These are phyloP conservation scores for Ceratobasidium sp. DNA, from an alignment of 1,284 basidiomycete genomes.

Conservation along the genomic window DNA sequence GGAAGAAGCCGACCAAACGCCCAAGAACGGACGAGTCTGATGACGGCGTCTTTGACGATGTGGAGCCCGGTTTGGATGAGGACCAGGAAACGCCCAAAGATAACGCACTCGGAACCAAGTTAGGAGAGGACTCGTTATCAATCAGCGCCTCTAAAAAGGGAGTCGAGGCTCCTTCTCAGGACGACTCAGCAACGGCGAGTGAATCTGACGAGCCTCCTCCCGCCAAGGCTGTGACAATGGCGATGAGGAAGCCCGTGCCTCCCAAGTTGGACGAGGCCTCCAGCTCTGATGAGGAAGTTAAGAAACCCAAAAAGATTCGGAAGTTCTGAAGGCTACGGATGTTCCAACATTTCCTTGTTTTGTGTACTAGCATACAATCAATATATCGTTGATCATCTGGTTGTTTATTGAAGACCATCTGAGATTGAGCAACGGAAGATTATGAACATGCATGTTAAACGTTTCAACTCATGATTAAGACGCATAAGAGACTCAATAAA, in stretches of 20 bases:
- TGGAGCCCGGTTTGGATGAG: background rate
- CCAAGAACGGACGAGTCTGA: conserved; percentile 27
- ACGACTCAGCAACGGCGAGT: conserved; percentile 26
- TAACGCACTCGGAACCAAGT: background rate
- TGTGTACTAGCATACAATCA: background rate
- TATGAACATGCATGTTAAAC: no score
- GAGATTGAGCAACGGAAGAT: no score
- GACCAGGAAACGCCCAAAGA: background rate
- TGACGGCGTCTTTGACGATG: conserved; percentile 21
- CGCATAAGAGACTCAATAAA: background rate
- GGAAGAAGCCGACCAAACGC: conserved; percentile 24
- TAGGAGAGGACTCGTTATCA: background rate
- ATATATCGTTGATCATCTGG: no score
- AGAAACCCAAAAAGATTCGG: conserved; percentile 18
- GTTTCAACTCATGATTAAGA: background rate
- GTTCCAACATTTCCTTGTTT: background rate
- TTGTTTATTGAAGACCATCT: no score
- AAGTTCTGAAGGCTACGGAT: background rate
- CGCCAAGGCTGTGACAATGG: background rate
- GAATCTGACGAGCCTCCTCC: conserved; percentile 12
- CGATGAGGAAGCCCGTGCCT: conserved; percentile 6
- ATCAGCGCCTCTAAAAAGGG: background rate
- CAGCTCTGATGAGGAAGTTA: conserved; percentile 15
- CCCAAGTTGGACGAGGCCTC: conserved; percentile 2
- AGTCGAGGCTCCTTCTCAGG: background rate